Evolutionary conservation across 2,329 filamentous ascomycete species (phyloP).

Genomic region (Colletotrichum trifolii): DNA sequence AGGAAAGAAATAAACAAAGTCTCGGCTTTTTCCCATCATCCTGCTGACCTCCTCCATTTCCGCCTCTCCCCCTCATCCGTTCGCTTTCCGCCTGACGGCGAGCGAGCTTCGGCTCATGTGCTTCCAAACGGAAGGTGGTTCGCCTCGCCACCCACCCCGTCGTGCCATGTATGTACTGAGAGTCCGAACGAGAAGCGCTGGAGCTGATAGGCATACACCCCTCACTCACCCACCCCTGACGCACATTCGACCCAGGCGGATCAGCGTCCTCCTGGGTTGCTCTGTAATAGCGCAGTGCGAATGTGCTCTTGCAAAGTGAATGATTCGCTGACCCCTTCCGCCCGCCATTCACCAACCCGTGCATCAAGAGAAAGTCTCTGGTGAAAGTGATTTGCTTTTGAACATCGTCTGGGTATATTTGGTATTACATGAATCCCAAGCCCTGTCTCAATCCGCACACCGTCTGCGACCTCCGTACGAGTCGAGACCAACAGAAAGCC

Average conservation of each 20-base stretch:
- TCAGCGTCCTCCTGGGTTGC: too few relatives aligned
- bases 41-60: not conserved
- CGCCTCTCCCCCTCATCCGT: not conserved
- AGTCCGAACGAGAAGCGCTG: too few relatives aligned
- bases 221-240: constrained; percentile 5
- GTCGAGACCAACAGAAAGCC: constrained; percentile 2
- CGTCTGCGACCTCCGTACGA: not conserved
- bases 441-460: constrained; percentile 17
- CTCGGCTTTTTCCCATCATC: not conserved
- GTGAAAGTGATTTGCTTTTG: constrained; percentile 14
- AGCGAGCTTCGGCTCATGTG: constrained; percentile 25
- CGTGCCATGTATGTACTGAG: not conserved
- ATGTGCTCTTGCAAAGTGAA: too few relatives aligned
- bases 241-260: not conserved
- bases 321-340: too few relatives aligned
- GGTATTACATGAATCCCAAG: constrained; percentile 36
- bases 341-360: constrained; percentile 9
- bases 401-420: constrained; percentile 32
- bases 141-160: constrained; percentile 12
- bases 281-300: too few relatives aligned
- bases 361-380: not conserved
- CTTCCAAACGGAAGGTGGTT: constrained; percentile 30
- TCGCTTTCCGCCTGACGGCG: not conserved
- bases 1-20: too few relatives aligned
- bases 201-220: too few relatives aligned